Conservation (phyloP, 768 basidiomycete species). For the Candolleomyces eurysporus region DNA sequence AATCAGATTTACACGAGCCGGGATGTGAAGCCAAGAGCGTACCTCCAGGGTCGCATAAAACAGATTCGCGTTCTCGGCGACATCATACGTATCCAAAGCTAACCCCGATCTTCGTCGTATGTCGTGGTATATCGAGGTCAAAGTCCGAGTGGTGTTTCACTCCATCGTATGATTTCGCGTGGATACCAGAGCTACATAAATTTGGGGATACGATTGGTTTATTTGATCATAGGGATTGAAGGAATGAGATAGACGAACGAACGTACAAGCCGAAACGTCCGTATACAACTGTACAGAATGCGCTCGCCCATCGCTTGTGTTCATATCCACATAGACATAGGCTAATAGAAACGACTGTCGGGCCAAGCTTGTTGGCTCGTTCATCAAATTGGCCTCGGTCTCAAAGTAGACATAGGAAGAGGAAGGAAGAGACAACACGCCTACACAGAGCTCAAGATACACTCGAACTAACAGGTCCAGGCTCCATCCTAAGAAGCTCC, state of each 20-base stretch:
- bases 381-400: too few species aligned
- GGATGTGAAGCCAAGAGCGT: background rate
- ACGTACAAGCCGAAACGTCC: conserved; percentile 34
- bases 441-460: conserved; percentile 56
- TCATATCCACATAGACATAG: conserved; percentile 38
- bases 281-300: conserved; percentile 46
- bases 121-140: conserved; percentile 40
- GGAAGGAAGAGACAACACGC: conserved; percentile 22
- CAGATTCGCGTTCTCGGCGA: conserved; percentile 48
- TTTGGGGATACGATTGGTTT: too few species aligned
- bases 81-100: conserved; percentile 41
- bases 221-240: too few species aligned
- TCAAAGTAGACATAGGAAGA: background rate
- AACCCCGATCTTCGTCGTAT: conserved; percentile 33
- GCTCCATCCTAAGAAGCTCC: conserved; percentile 46
- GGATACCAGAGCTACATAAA: background rate
- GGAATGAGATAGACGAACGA: too few species aligned
- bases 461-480: conserved; percentile 51
- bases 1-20: background rate
- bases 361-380: conserved; percentile 43
- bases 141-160: conserved; percentile 41
- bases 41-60: conserved; percentile 45
- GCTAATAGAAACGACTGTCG: conserved; percentile 56
- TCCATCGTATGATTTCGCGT: conserved; percentile 34
- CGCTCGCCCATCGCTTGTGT: conserved; percentile 32